Evolutionary conservation across 257 asterid species (phyloP).

Genomic region (Solanum chilense): DNA sequence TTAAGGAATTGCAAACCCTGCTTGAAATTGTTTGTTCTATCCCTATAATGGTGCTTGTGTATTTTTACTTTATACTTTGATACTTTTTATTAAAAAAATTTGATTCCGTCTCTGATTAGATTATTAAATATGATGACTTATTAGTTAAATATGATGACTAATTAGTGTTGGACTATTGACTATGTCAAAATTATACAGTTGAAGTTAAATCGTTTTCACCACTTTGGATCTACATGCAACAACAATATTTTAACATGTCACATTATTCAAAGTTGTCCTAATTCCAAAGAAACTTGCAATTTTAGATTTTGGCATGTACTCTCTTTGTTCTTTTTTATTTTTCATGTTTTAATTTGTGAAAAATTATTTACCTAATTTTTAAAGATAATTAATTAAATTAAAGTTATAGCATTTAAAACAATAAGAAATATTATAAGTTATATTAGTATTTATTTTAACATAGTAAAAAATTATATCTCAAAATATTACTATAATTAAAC

Average conservation of each 20-base stretch:
- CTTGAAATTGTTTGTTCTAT: too few species aligned
- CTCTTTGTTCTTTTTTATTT: neutral
- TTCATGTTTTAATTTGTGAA: neutral
- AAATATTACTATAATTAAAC: too few species aligned
- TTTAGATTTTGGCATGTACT: neutral
- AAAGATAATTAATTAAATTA: neutral
- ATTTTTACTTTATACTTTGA: too few species aligned
- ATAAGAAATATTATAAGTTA: too few species aligned
- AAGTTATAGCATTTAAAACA: rapidly evolving
- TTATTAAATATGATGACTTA: too few species aligned
- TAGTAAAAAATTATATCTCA: too few species aligned
- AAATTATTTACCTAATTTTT: rapidly evolving
- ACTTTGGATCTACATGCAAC: neutral
- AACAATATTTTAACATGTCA: neutral
- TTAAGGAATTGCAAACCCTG: too few species aligned
- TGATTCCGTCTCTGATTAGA: rapidly evolving
- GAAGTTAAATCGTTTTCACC: neutral
- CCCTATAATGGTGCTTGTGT: too few species aligned
- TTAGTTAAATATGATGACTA: neutral
- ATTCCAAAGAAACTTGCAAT: neutral
- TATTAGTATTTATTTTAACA: too few species aligned
- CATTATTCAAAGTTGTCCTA: neutral
- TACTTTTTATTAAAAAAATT: rapidly evolving
- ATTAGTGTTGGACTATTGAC: neutral
- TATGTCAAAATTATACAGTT: neutral